Evolutionary conservation across 2,329 filamentous ascomycete species (phyloP).

Genomic region (Myriosclerotinia curreyana): DNA sequence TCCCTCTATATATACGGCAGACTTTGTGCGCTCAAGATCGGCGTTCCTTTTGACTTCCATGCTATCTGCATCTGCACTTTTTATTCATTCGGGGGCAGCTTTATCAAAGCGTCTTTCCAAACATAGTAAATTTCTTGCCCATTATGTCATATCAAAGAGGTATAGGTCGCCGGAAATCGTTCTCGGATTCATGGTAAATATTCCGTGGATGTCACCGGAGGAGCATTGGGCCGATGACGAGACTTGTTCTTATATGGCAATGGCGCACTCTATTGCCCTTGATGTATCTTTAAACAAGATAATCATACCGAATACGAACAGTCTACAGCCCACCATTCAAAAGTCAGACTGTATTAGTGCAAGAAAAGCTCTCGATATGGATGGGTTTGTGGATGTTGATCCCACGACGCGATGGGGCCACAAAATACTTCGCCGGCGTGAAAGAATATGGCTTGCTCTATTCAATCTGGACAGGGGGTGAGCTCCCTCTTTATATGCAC

Average conservation of each 20-base stretch:
- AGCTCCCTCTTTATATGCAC: conserved; percentile 23
- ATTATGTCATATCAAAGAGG: conserved; percentile 58
- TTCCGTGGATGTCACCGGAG: conserved; percentile 71
- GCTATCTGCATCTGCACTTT: conserved; percentile 64
- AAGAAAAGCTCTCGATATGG: conserved; percentile 61
- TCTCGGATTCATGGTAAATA: conserved; percentile 70
- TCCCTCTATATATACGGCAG: conserved; percentile 60
- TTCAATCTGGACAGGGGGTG: conserved; percentile 70
- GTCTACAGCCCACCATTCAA: conserved; percentile 50
- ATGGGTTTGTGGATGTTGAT: conserved; percentile 64
- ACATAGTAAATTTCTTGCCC: conserved; percentile 61
- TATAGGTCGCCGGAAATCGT: conserved; percentile 71
- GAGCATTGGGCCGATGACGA: conserved; percentile 69
- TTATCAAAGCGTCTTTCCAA: conserved; percentile 63
- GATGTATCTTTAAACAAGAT: conserved; percentile 70
- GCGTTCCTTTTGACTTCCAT: conserved; percentile 71
- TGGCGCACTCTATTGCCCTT: conserved; percentile 65
- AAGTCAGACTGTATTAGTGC: conserved; percentile 68
- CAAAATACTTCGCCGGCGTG: conserved; percentile 60
- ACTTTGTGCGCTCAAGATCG: conserved; percentile 65
- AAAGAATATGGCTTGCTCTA: conserved; percentile 67
- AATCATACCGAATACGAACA: conserved; percentile 49
- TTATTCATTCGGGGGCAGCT: conserved; percentile 60
- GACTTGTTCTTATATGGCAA: conserved; percentile 67
- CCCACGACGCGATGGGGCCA: conserved; percentile 58